Conservation (phyloP, 768 basidiomycete genomes). For the Psilocybe cyanescens region DNA sequence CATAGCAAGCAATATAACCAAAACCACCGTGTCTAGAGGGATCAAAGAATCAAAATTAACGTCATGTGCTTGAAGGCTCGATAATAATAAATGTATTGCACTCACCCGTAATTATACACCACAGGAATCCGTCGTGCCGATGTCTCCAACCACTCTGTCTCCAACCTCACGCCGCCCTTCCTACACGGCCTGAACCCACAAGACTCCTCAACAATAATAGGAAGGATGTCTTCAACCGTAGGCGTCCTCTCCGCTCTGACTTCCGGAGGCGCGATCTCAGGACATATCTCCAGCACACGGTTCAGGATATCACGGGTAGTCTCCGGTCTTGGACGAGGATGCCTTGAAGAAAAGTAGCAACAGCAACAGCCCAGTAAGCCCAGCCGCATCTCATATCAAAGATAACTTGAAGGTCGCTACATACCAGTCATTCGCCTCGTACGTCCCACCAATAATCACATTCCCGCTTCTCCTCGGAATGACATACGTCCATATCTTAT, state of each 20-base stretch:
- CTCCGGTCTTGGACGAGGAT: slow-evolving; percentile 60
- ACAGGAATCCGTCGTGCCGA: slow-evolving; percentile 26
- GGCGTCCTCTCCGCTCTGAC: slow-evolving; percentile 43
- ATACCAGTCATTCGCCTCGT: slow-evolving; percentile 62
- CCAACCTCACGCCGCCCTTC: slow-evolving; percentile 64
- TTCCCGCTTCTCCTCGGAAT: slow-evolving; percentile 62
- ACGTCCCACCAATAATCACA: slow-evolving; percentile 66
- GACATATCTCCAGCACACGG: slow-evolving; percentile 48
- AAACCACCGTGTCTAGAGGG: slow-evolving; percentile 22
- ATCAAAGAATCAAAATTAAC: too few species aligned
- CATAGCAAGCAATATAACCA: slow-evolving; percentile 27
- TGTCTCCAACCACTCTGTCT: slow-evolving; percentile 44
- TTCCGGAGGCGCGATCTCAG: slow-evolving; percentile 53
- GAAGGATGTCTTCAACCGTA: slow-evolving; percentile 50
- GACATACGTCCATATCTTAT: slow-evolving; percentile 56
- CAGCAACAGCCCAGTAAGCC: not conserved
- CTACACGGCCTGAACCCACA: slow-evolving; percentile 59
- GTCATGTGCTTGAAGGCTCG: not conserved
- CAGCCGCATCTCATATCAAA: too few species aligned
- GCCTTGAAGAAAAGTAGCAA: slow-evolving; percentile 27
- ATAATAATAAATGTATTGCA: not conserved
- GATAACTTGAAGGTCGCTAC: not conserved
- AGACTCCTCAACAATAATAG: slow-evolving; percentile 54
- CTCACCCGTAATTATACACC: slow-evolving; percentile 39
- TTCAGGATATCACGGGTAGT: slow-evolving; percentile 60